Percentiles rank a stretch among this genome's conserved stretches.
phyloP scores from a whole-genome alignment of 2,329 filamentous ascomycete species.

The Ilyonectria sp. region DNA sequence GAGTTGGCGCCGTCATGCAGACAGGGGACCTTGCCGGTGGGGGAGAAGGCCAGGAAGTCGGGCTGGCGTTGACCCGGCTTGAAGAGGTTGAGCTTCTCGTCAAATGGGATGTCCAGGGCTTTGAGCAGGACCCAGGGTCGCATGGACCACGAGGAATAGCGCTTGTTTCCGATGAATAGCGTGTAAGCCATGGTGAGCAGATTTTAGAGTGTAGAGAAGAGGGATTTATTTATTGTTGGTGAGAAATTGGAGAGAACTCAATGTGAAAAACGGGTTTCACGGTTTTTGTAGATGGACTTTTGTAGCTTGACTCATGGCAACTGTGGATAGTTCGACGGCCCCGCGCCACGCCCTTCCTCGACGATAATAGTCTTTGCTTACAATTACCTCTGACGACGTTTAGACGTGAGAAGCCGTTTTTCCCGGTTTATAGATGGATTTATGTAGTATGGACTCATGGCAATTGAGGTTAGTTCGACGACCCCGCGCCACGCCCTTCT shows the following conservation, averaged over 20 bases:
- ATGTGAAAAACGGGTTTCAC: background rate
- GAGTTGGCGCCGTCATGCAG: constrained; percentile 51
- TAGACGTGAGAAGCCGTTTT: background rate
- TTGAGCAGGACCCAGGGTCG: constrained; percentile 62
- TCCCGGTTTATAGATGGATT: background rate
- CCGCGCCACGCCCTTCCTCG: constrained; percentile 18
- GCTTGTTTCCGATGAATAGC: constrained; percentile 61
- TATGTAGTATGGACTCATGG: background rate
- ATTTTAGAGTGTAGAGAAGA: background rate
- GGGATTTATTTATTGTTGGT: background rate
- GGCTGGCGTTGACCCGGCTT: constrained; percentile 50
- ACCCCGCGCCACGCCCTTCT: constrained; percentile 17
- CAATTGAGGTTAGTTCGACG: background rate
- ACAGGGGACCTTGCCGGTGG: constrained; percentile 59
- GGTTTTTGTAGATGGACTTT: background rate
- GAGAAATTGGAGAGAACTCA: background rate
- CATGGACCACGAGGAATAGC: constrained; percentile 64
- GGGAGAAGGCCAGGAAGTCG: constrained; percentile 57
- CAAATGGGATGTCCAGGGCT: constrained; percentile 60
- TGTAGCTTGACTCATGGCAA: background rate
- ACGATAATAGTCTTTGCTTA: constrained; percentile 1
- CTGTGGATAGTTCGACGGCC: background rate
- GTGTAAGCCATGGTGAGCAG: constrained; percentile 53
- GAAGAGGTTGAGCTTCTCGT: constrained; percentile 56
- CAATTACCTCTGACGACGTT: background rate